Evolutionary conservation across 208 protist species (phyloP).

Genomic region (Acanthamoeba sp.): DNA sequence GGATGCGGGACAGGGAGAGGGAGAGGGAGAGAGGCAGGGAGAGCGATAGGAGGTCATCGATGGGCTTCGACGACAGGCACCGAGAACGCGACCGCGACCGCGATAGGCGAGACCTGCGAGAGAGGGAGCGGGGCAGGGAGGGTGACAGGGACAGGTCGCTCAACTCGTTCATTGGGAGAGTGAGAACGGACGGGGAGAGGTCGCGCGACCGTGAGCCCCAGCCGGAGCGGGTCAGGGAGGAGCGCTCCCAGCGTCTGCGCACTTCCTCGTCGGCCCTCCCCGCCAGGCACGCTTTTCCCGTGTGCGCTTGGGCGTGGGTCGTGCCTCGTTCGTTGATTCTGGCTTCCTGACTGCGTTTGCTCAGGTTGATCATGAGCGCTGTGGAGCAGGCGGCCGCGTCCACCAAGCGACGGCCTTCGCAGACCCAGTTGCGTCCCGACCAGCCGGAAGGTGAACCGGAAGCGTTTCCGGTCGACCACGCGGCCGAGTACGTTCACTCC

Average conservation of each 20-base stretch:
- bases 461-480: neutral
- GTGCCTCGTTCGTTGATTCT: too few relatives aligned
- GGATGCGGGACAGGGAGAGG: neutral
- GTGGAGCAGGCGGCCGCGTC: neutral
- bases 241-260: neutral
- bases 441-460: neutral
- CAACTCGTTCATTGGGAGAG: slow-evolving; percentile 7
- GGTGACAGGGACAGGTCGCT: neutral
- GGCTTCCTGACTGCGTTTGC: too few relatives aligned
- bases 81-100: neutral
- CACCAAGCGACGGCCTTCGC: neutral
- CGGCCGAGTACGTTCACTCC: too few relatives aligned
- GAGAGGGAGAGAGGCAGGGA: neutral
- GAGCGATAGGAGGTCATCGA: neutral
- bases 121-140: slow-evolving; percentile 4
- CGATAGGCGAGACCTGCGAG: neutral
- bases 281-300: neutral
- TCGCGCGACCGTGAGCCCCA: neutral
- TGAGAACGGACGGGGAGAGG: neutral
- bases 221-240: neutral
- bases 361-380: slow-evolving; percentile 21
- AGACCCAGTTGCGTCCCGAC: neutral
- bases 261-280: slow-evolving; percentile 6
- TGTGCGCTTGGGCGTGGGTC: too few relatives aligned
- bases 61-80: too few relatives aligned